Evolutionary conservation across 441 rosid species (phyloP), one percentile per base, ranked within the genome.

Genomic region (Arabidopsis lyrata): DNA sequence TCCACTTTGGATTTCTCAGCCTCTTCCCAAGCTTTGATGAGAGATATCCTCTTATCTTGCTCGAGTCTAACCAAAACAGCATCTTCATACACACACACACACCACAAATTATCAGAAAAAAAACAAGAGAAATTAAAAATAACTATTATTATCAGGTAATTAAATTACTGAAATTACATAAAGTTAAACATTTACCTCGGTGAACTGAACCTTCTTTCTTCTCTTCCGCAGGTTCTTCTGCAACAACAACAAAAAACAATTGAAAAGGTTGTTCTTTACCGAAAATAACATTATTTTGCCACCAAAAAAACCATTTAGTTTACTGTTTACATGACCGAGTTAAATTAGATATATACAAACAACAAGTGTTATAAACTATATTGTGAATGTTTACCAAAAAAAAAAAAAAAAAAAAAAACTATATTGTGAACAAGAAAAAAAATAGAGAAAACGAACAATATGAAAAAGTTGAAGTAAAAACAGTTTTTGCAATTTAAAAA

Each of bases 1-100:
- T 90, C 96, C 41, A 90, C 95, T 84, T 89, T 92, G 79, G 86
- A 78, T 81, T 83, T 95, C 63, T 95, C 99, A 59, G 92, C 92
- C 39, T 92, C 98, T 81, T 95, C 99, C 98, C 99, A 95, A 49
- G 99, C 99, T 80, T 18, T 88, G 74, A 92, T 73, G 1, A 95
- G 88, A 41, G 97, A 88, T 5, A 86, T 36, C 76, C 81, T 83
- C 78, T 95, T 95, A 82, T 92, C 86, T 41, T 92, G 84, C 69
- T 80, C 92, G 56, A 95, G 93, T 81, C 87, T 90, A 45, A 84
- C 96, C 48, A 95, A 94, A 58, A 83, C 88, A 61, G 86, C 81
- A 88, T 95, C 99, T 95, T 58, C 24, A 77, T 34, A 67, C 73
- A 41, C 29, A 42, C 44, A 57, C 34, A 49, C 50, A 63, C 8